Evolutionary conservation across 2,329 filamentous ascomycete genomes (phyloP).

Genomic region (Epichloe coenophiala): DNA sequence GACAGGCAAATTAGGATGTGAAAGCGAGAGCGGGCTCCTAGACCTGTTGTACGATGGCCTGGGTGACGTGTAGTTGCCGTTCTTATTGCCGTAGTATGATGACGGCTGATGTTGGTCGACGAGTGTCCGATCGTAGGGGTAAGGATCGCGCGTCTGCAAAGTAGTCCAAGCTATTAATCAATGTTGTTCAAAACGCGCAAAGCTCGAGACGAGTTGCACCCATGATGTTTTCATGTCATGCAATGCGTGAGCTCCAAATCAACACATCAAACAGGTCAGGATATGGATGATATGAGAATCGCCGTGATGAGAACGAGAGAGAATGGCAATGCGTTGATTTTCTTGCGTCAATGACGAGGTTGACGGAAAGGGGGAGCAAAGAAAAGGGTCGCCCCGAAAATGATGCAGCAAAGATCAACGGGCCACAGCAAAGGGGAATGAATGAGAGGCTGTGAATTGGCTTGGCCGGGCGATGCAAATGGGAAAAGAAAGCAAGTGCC

Average conservation of each 20-base stretch:
- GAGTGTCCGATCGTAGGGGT: slow-evolving; percentile 29
- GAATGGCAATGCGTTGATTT: neutral
- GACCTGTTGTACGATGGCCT: slow-evolving; percentile 29
- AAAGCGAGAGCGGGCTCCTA: slow-evolving; percentile 37
- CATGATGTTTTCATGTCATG: neutral
- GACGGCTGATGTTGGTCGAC: slow-evolving; percentile 28
- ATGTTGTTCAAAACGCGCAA: neutral
- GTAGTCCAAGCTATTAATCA: neutral
- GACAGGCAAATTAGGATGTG: slow-evolving; percentile 30
- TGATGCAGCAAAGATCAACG: neutral
- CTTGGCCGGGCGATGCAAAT: neutral
- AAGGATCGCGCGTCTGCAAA: slow-evolving; percentile 35
- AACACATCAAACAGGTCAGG: neutral
- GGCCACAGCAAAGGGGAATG: neutral
- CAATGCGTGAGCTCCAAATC: neutral
- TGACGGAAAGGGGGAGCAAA: no score
- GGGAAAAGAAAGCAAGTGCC: slow-evolving; percentile 5
- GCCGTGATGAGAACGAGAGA: neutral
- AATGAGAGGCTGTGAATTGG: neutral
- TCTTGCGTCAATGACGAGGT: neutral
- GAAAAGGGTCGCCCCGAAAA: neutral
- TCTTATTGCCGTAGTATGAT: slow-evolving; percentile 33
- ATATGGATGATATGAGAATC: neutral
- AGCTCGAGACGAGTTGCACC: neutral
- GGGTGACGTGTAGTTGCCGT: slow-evolving; percentile 35